Percentiles rank a stretch among this genome's conserved stretches.
These are phyloP conservation scores for Aspergillus fructus DNA, from an alignment of 2,329 filamentous ascomycete species.

Conservation along the genomic window DNA sequence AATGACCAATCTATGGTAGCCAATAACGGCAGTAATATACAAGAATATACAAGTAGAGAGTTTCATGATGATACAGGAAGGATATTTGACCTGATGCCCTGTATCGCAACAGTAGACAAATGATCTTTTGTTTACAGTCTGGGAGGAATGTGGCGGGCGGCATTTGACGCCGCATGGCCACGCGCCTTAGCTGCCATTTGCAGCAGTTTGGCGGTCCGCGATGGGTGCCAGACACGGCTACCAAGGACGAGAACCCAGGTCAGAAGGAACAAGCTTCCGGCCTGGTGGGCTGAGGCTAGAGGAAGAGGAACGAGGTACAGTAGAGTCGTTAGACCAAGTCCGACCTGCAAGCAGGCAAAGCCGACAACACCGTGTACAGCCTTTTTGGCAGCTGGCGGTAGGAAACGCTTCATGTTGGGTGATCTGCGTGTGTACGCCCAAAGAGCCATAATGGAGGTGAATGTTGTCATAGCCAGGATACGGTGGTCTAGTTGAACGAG, in stretches of 20 bases:
- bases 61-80: slow-evolving; percentile 23
- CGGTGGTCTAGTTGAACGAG: slow-evolving; percentile 95
- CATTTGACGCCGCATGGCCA: slow-evolving; percentile 25
- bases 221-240: slow-evolving; percentile 73
- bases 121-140: slow-evolving; percentile 15
- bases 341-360: slow-evolving; percentile 76
- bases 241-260: slow-evolving; percentile 79
- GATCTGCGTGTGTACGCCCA: slow-evolving; percentile 77
- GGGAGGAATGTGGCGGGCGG: slow-evolving; percentile 24
- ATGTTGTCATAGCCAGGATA: slow-evolving; percentile 85
- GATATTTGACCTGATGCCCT: neutral
- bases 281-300: slow-evolving; percentile 88
- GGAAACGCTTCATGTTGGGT: slow-evolving; percentile 58
- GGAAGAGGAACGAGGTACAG: slow-evolving; percentile 91
- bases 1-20: neutral
- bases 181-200: slow-evolving; percentile 42
- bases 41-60: slow-evolving; percentile 18
- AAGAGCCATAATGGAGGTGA: slow-evolving; percentile 74
- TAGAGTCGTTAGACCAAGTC: slow-evolving; percentile 84
- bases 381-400: slow-evolving; percentile 60
- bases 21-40: slow-evolving; percentile 1
- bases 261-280: slow-evolving; percentile 79
- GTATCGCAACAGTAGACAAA: too few species aligned
- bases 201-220: slow-evolving; percentile 61
- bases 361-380: slow-evolving; percentile 79